Base-by-base conservation (phyloP, 805 yeast species). In the Ogataea paradorogensis region DNA sequence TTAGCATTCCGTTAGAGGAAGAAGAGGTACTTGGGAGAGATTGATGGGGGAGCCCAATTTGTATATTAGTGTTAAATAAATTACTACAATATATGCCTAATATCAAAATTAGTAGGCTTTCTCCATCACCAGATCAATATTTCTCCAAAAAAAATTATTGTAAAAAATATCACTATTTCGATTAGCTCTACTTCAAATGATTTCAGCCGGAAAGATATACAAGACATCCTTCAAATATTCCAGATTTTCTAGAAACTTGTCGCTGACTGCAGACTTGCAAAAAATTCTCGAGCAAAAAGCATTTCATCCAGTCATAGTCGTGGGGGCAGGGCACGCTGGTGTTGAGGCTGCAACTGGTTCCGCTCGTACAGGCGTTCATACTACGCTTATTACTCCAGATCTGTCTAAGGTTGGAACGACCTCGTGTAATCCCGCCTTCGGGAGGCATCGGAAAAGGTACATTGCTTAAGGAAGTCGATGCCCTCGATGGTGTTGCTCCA, bases 361-460 rank as follows among this genome's bases (percentile, higher is more conserved):
- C 1, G 95, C 98, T 1, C 70, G 99, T 46, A 58, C 85, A 1
- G 97, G 97, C 0, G 74, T 82, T 1, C 45, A 56, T 3, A 83
- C 95, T 0, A 67, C 81, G 2, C 67, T 93, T 20, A 70, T 93
- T 2, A 90, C 99, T 0, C 98, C 96, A 1, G 74, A 70, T 32
- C 55, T 78, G 24, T 58, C 69, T 21, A 85, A 87, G 55, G 80
- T 93, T 10, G 99, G 99, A 0, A 84, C 95, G 0, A 93, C 97
- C 15, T 88, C 96, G 1, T 93, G 99, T 61, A 93, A 93, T 59
- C 99, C 99, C 8, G 65, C 89, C 86, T 30, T 86, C 89, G 83
- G 99, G 99, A 26, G 99, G 99, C 46, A 90, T 93, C 40, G 99
- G 99, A 1, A 93, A 93, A 57, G 99, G 99, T 11, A 91, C 96